Base-by-base conservation (phyloP, 2,329 filamentous ascomycete genomes). In the Talaromyces sp. region DNA sequence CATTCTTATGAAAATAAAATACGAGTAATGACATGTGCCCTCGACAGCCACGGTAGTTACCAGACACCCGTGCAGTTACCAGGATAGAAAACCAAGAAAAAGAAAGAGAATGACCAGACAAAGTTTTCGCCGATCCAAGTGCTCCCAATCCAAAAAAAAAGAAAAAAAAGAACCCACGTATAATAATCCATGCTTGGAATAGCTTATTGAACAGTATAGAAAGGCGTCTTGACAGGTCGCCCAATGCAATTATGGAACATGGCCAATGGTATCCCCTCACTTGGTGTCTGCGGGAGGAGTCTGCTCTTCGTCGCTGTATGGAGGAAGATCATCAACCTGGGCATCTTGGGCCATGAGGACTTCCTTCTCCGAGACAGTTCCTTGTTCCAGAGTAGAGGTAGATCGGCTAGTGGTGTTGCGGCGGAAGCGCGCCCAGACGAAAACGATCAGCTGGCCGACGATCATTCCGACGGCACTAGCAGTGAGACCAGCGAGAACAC, bases 401-500 rank as follows among this genome's bases (percentile, higher is more conserved):
- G 69, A 66, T 51, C 72, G 68, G 47, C 30, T 67, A 60, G 30
- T 64, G 28, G 68, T 63, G 55, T 69, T 69, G 25, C 73, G 72
- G 55, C 72, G 75, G 65, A 73, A 75, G 61, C 73, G 74, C 56
- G 73, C 70, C 78, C 79, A 81, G 53, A 81, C 55, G 67, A 77
- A 79, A 32, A 79, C 71, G 49, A 80, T 72, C 32, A 73, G 66
- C 67, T 80, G 78, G 32, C 78, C 79, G 52, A 80, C 71, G n/a
- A 81, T 67, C 76, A 81, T 78, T 54, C 78, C 79, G 51, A 81
- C 65, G 10, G 75, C 77, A 62, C 75, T 78, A 30, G 79, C 78
- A 51, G 75, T 71, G 59, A 81, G 66, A 61, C 78, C 79, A 30
- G 78, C 78, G 28, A 79, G 68, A 33, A 81, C 71, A 49, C 80